Conservation (phyloP, 2,329 filamentous ascomycete species). For the Paecilomyces fulvus region DNA sequence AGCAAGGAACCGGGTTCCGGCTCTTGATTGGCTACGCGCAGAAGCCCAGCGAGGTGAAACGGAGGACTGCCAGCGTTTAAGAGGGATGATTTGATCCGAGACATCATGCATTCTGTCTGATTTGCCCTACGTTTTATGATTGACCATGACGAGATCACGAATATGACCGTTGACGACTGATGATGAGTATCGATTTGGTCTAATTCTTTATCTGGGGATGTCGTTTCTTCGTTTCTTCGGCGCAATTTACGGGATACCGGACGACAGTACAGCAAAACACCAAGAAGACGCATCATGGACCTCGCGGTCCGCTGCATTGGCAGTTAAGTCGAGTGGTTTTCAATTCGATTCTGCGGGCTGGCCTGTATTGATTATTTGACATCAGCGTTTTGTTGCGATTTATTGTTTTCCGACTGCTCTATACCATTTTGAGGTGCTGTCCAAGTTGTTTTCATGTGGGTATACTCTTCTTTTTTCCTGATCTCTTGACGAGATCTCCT, state of each 20-base stretch:
- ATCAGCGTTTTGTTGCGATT: neutral
- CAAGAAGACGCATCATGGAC: constrained; percentile 9
- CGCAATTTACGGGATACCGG: neutral
- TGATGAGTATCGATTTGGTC: neutral
- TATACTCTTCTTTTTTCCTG: neutral
- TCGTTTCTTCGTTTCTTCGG: neutral
- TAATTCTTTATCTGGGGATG: neutral
- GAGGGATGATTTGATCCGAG: constrained; percentile 5
- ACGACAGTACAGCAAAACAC: neutral
- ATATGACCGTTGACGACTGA: neutral
- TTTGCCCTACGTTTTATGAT: neutral
- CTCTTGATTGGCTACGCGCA: constrained; percentile 87
- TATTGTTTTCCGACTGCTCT: neutral
- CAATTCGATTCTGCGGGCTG: neutral
- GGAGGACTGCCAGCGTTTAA: constrained; percentile 38
- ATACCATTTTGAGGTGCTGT: neutral
- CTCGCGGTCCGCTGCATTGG: constrained; percentile 6
- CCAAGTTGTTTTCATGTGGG: neutral
- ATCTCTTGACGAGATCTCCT: neutral
- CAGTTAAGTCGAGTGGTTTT: neutral
- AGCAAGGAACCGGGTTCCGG: constrained; percentile 77
- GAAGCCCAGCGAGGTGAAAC: constrained; percentile 51
- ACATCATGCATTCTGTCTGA: neutral
- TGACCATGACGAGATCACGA: constrained; percentile 5
- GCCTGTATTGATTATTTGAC: neutral